These are phyloP conservation scores for Phytophthora brassicae DNA, from an alignment of 352 stramenopile genomes.

Conservation along the genomic window DNA sequence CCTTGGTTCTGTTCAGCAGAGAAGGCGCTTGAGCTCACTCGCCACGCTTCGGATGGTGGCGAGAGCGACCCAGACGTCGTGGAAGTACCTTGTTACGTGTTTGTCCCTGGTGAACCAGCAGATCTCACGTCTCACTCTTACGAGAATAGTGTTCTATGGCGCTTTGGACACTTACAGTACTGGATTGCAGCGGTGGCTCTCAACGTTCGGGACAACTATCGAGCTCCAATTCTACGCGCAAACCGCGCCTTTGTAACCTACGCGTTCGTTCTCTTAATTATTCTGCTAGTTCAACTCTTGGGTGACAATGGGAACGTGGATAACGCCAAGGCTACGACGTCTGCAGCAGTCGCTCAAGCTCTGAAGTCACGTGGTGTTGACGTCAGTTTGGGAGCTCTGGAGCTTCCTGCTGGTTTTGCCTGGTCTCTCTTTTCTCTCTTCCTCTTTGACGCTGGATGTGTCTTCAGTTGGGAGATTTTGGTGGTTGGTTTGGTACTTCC, in stretches of 20 bases:
- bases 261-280: slow-evolving; percentile 47
- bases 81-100: slow-evolving; percentile 64
- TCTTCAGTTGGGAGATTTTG: slow-evolving; percentile 59
- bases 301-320: slow-evolving; percentile 64
- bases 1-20: slow-evolving; percentile 67
- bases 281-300: slow-evolving; percentile 66
- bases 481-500: slow-evolving; percentile 57
- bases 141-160: slow-evolving; percentile 78
- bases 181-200: slow-evolving; percentile 69
- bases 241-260: slow-evolving; percentile 62
- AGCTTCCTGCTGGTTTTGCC: slow-evolving; percentile 53
- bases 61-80: slow-evolving; percentile 42
- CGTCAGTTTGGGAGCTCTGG: slow-evolving; percentile 56
- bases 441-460: slow-evolving; percentile 58
- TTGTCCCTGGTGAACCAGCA: slow-evolving; percentile 43
- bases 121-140: slow-evolving; percentile 73
- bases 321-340: slow-evolving; percentile 45
- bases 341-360: slow-evolving; percentile 35
- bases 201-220: slow-evolving; percentile 65
- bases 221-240: slow-evolving; percentile 49
- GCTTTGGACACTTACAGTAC: slow-evolving; percentile 80
- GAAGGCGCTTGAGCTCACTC: slow-evolving; percentile 47
- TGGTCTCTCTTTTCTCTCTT: slow-evolving; percentile 73
- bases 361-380: slow-evolving; percentile 44
- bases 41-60: slow-evolving; percentile 20